Percentiles rank a stretch among this genome's conserved stretches.
phyloP scores from a whole-genome alignment of 1,284 basidiomycete genomes.

The Ganoderma leucocontextum region DNA sequence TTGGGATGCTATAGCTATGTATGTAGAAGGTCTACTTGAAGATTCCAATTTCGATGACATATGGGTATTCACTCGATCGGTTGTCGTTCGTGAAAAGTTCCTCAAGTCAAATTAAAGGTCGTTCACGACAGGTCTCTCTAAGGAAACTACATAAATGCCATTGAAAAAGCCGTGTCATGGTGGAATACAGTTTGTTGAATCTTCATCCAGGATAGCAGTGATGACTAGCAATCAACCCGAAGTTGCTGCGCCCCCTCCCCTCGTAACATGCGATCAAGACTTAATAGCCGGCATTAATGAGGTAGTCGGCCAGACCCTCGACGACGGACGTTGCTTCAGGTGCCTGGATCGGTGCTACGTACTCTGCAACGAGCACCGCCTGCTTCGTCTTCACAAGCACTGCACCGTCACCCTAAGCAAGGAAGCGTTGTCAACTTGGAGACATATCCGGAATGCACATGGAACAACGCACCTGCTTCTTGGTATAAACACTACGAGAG shows the following conservation, averaged over 20 bases:
- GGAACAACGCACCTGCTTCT: slow-evolving; percentile 72
- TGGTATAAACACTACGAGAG: slow-evolving; percentile 76
- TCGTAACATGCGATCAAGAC: background rate
- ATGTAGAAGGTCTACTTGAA: too few species aligned
- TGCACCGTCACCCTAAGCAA: slow-evolving; percentile 76
- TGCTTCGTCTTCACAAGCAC: slow-evolving; percentile 90
- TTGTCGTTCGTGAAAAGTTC: too few species aligned
- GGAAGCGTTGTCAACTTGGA: too few species aligned
- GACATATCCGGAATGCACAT: background rate
- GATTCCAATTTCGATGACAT: too few species aligned
- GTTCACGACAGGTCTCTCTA: too few species aligned
- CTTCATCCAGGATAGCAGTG: slow-evolving; percentile 32
- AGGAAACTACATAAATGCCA: slow-evolving; percentile 26
- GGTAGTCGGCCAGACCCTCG: slow-evolving; percentile 83
- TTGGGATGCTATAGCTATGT: too few species aligned
- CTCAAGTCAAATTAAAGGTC: too few species aligned
- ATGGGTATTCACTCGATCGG: too few species aligned
- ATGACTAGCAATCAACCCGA: slow-evolving; percentile 17
- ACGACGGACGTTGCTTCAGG: slow-evolving; percentile 79
- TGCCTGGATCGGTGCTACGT: slow-evolving; percentile 75
- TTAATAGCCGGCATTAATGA: slow-evolving; percentile 70
- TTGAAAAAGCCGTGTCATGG: slow-evolving; percentile 26
- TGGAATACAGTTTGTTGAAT: slow-evolving; percentile 28
- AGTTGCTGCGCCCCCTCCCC: background rate
- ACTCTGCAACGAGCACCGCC: slow-evolving; percentile 87